A percentile compares a stretch with the other conserved stretches of the same genome.
Conservation (phyloP, 176 grass and related monocot species). For the Themeda triandra region DNA sequence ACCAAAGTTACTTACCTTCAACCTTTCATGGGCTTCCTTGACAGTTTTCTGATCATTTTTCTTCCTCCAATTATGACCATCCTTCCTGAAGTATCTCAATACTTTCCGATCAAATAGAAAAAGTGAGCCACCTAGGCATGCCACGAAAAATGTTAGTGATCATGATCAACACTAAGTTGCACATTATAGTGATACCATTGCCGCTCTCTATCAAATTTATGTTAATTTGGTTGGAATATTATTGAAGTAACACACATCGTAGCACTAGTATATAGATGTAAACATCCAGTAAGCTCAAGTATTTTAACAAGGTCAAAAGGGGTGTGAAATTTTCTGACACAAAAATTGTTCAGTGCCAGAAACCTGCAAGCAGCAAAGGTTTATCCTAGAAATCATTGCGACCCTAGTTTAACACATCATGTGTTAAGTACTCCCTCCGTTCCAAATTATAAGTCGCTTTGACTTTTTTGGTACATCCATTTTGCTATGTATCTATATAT, state of each 20-base stretch:
- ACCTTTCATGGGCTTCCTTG: slow-evolving; percentile 69
- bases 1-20: slow-evolving; percentile 40
- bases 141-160: slow-evolving; percentile 23
- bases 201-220: slow-evolving; percentile 10
- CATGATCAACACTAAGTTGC: neutral
- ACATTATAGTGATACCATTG: neutral
- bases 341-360: neutral
- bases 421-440: neutral
- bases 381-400: neutral
- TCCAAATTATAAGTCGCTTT: no score
- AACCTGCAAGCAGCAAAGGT: neutral
- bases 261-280: neutral
- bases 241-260: slow-evolving; percentile 9
- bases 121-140: slow-evolving; percentile 53
- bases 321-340: neutral
- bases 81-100: slow-evolving; percentile 63
- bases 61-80: slow-evolving; percentile 73
- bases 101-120: slow-evolving; percentile 73
- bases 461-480: no score
- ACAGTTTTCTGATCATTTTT: slow-evolving; percentile 72
- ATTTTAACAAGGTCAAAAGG: neutral
- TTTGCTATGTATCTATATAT: no score
- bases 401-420: neutral
- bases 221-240: neutral
- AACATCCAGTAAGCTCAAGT: neutral